These are phyloP conservation scores for Coemansia sp. DNA, from an alignment of 192 early-diverging fungal species.

Conservation along the genomic window DNA sequence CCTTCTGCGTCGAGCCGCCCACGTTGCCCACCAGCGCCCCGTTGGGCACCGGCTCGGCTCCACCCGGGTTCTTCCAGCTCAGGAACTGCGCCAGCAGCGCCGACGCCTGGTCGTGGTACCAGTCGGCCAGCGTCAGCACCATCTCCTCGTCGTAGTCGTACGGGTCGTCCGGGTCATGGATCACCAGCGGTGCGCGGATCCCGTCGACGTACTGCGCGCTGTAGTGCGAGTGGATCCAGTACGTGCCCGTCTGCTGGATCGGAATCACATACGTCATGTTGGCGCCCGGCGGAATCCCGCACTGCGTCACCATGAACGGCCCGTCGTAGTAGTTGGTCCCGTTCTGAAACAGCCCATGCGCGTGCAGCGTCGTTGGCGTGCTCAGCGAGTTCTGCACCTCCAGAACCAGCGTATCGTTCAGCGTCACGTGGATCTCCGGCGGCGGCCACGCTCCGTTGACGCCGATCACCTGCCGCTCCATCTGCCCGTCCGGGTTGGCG, in stretches of 20 bases:
- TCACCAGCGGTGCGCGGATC: slow-evolving; percentile 67
- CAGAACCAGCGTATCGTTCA: slow-evolving; percentile 45
- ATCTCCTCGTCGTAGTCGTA: slow-evolving; percentile 72
- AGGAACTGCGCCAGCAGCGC: slow-evolving; percentile 60
- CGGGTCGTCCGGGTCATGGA: slow-evolving; percentile 61
- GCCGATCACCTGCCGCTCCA: slow-evolving; percentile 65
- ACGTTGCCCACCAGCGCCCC: slow-evolving; percentile 67
- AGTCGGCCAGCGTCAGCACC: slow-evolving; percentile 66
- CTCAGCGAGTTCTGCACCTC: slow-evolving; percentile 61
- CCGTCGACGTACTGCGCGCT: slow-evolving; percentile 80
- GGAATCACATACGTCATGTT: slow-evolving; percentile 72
- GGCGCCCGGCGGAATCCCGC: slow-evolving; percentile 66
- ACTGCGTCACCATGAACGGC: slow-evolving; percentile 68
- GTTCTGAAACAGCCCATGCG: slow-evolving; percentile 81
- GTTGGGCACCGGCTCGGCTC: slow-evolving; percentile 68
- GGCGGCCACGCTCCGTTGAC: slow-evolving; percentile 69
- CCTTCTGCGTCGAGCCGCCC: slow-evolving; percentile 28
- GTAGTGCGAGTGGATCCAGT: slow-evolving; percentile 81
- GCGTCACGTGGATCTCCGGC: slow-evolving; percentile 35
- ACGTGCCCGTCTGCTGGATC: slow-evolving; percentile 74
- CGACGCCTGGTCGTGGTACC: slow-evolving; percentile 68
- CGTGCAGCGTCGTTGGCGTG: slow-evolving; percentile 64
- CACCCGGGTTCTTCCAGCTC: slow-evolving; percentile 63
- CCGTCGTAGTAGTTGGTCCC: slow-evolving; percentile 73
- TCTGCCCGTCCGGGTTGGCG: slow-evolving; percentile 67